Evolutionary conservation across 163 green algal species (phyloP).

Genomic region (Scenedesmus sp.): DNA sequence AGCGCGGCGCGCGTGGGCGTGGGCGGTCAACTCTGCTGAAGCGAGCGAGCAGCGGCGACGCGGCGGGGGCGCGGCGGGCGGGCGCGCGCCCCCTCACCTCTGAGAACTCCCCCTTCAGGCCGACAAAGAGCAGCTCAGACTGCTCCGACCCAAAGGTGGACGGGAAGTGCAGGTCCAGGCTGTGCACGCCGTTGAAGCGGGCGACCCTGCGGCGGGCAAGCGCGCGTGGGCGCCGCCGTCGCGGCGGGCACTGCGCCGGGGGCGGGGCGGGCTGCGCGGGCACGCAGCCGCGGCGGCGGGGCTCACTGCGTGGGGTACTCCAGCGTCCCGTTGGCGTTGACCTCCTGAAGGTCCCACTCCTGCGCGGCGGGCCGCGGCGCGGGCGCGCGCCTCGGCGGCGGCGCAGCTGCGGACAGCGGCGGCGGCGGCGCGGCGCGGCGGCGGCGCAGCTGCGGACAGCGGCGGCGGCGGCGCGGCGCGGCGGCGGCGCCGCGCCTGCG

Average conservation of each 20-base stretch:
- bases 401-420: neutral
- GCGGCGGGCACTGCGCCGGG: neutral
- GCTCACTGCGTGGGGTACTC: slow-evolving; percentile 89
- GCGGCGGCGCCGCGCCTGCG: no score
- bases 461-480: no score
- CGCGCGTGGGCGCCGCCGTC: neutral
- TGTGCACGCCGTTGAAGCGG: slow-evolving; percentile 90
- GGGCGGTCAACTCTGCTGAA: neutral
- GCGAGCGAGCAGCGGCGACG: neutral
- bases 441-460: no score
- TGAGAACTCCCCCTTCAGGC: slow-evolving; percentile 88
- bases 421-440: neutral
- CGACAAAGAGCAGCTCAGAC: slow-evolving; percentile 87
- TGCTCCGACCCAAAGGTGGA: slow-evolving; percentile 69
- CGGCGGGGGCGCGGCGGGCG: neutral
- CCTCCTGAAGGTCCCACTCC: slow-evolving; percentile 86
- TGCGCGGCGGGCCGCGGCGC: no score
- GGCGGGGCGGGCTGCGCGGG: neutral
- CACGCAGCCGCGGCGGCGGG: no score
- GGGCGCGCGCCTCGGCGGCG: no score
- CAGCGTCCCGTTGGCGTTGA: slow-evolving; percentile 68
- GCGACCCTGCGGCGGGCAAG: slow-evolving; percentile 61
- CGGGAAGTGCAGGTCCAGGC: slow-evolving; percentile 84
- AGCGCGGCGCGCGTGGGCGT: neutral
- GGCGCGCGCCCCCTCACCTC: slow-evolving; percentile 61